Base-by-base conservation (phyloP, 208 protist species). In the Borovskyia barvae region DNA sequence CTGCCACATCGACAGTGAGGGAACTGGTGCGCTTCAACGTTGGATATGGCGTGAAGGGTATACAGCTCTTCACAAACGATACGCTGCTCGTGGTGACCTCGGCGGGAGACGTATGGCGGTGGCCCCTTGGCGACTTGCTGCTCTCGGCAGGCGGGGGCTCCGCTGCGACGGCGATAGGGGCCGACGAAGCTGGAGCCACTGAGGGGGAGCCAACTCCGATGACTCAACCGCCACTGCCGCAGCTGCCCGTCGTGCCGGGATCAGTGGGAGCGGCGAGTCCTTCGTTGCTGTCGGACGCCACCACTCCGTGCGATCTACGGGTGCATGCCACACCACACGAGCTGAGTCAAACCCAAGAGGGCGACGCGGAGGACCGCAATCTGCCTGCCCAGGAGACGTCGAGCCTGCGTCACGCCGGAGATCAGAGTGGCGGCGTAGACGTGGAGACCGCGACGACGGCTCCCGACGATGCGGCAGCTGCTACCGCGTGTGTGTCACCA, bases 1-100 rank as follows among this genome's bases (percentile, higher is more conserved):
- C 66, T 43, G 59, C 42, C 12, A 45, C 37, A 5, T 63, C 39
- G 8, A 62, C 43, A 37, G 56, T 89, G 29, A 60, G 20, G 59
- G 81, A 88, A 53, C 62, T 85, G 17, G 82, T 85, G 26, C 75
- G 84, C 47, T 92, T 95, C 62, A 81, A 95, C 61, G 84, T 95
- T 22, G 85, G 85, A 40, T 87, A 87, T 54, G 60, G 69, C 11
- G 89, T 95, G 37, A 68, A 77, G 22, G 73, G 75, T 5, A 63
- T 84, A 58, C 85, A 92, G 59, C 67, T 93, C 5, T 89, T 82
- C 59, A 33, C 45, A 0, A 66, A 82, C 28, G 71, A 73, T 15
- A 75, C 66, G 36, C 52, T 95, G 49, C 45, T 91, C 0, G 89
- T 92, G 14, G 80, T 95, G 22, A 92, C 85, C 6, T 75, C 65